Percentiles rank a stretch among this genome's conserved stretches.
phyloP scores from a whole-genome alignment of 192 early-diverging fungal species.

The Gryganskiella cystojenkinii region DNA sequence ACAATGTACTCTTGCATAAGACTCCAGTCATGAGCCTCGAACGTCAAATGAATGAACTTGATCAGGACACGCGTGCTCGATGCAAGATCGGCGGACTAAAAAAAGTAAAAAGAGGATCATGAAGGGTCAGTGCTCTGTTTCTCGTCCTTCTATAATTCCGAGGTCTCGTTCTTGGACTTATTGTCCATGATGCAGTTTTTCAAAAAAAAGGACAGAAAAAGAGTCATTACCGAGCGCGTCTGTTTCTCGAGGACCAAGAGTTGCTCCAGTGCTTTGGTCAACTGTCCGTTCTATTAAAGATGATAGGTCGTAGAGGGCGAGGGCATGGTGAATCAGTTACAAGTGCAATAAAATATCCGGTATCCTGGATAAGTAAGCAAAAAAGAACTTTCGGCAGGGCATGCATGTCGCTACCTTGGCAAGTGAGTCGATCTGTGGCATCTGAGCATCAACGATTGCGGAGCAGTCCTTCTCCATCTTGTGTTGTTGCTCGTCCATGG shows the following conservation, averaged over 20 bases:
- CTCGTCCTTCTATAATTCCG: neutral
- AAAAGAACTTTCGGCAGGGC: neutral
- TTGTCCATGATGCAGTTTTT: slow-evolving; percentile 1
- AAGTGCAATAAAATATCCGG: too few relatives aligned
- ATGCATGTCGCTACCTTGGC: slow-evolving; percentile 69
- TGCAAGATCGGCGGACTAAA: slow-evolving; percentile 84
- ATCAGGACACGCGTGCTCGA: slow-evolving; percentile 91
- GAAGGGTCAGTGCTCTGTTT: neutral
- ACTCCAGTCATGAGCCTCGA: slow-evolving; percentile 83
- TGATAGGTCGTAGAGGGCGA: neutral
- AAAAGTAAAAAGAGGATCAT: neutral
- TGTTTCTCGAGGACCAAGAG: slow-evolving; percentile 93
- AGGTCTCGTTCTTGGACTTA: too few relatives aligned
- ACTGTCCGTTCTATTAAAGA: slow-evolving; percentile 65
- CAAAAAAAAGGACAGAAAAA: neutral
- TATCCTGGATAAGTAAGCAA: neutral
- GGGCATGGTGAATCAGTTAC: too few relatives aligned
- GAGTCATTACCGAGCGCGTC: slow-evolving; percentile 79
- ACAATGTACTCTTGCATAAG: slow-evolving; percentile 92
- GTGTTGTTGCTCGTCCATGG: slow-evolving; percentile 64
- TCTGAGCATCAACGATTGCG: slow-evolving; percentile 76
- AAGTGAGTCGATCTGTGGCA: slow-evolving; percentile 81
- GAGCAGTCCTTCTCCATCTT: slow-evolving; percentile 97
- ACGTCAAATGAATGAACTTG: slow-evolving; percentile 80
- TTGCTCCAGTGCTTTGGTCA: slow-evolving; percentile 90